phyloP scores from a whole-genome alignment of 352 stramenopile genomes.

The Pythium biforme region DNA sequence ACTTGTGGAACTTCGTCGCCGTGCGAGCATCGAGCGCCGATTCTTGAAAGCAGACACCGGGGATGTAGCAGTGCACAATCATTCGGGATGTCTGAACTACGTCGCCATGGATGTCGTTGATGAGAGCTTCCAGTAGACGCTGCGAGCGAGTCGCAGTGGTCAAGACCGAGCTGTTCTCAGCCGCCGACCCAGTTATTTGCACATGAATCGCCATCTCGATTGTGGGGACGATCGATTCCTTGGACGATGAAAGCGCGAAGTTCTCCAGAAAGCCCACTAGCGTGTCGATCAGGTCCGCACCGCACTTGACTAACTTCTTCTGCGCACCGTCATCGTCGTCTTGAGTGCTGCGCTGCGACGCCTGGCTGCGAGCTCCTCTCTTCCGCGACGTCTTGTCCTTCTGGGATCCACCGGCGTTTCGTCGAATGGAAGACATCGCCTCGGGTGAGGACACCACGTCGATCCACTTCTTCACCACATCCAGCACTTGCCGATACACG shows the following conservation, averaged over 20 bases:
- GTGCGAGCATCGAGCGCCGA: slow-evolving; percentile 46
- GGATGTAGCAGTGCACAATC: slow-evolving; percentile 73
- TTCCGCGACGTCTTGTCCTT: slow-evolving; percentile 18
- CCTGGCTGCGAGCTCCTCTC: slow-evolving; percentile 5
- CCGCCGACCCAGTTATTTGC: slow-evolving; percentile 40
- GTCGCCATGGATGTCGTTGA: slow-evolving; percentile 58
- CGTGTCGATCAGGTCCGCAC: slow-evolving; percentile 59
- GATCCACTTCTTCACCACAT: slow-evolving; percentile 81
- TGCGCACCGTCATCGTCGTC: slow-evolving; percentile 27
- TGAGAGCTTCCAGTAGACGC: slow-evolving; percentile 43
- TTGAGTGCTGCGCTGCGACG: slow-evolving; percentile 15
- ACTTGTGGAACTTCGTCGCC: slow-evolving; percentile 65
- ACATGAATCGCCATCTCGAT: slow-evolving; percentile 65
- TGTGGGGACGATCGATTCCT: slow-evolving; percentile 73
- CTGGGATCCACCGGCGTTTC: slow-evolving; percentile 8
- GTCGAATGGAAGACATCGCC: slow-evolving; percentile 17
- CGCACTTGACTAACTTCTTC: slow-evolving; percentile 44
- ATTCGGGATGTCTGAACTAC: slow-evolving; percentile 49
- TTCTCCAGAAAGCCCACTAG: slow-evolving; percentile 53
- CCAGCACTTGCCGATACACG: slow-evolving; percentile 79
- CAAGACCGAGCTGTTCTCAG: slow-evolving; percentile 40
- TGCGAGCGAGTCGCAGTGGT: slow-evolving; percentile 40
- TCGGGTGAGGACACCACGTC: slow-evolving; percentile 22
- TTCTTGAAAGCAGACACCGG: slow-evolving; percentile 69
- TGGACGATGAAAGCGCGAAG: slow-evolving; percentile 62